A percentile compares a stretch with the other conserved stretches of the same genome.
These are phyloP conservation scores for Macrolepiota albuminosa DNA, from an alignment of 768 basidiomycete species.

Conservation along the genomic window DNA sequence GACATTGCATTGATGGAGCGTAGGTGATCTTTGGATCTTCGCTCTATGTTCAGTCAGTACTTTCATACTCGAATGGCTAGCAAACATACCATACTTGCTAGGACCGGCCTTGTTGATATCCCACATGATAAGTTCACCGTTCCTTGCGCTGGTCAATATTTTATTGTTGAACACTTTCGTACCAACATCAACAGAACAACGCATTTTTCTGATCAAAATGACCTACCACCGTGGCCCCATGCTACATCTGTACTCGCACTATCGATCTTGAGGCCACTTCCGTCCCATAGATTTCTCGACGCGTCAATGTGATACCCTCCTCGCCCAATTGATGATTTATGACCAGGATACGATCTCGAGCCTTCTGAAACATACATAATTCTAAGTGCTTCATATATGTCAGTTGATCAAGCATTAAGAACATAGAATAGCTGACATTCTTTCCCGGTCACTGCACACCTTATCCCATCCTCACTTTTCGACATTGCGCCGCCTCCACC, in stretches of 20 bases:
- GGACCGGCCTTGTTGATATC: constrained; percentile 63
- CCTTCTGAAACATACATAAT: constrained; percentile 55
- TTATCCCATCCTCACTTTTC: constrained; percentile 57
- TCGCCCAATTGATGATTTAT: constrained; percentile 47
- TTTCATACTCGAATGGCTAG: not conserved
- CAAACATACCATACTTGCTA: constrained; percentile 62
- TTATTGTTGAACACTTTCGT: constrained; percentile 63
- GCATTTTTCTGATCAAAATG: not conserved
- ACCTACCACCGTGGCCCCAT: constrained; percentile 70
- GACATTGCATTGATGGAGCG: constrained; percentile 70
- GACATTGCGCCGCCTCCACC: constrained; percentile 65
- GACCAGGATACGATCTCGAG: constrained; percentile 36
- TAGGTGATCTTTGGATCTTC: constrained; percentile 61
- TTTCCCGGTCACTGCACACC: constrained; percentile 74
- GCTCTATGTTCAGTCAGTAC: constrained; percentile 36
- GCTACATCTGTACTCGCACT: constrained; percentile 75
- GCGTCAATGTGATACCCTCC: constrained; percentile 68
- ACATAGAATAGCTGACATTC: constrained; percentile 46
- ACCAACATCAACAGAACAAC: not conserved
- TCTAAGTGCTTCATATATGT: constrained; percentile 44
- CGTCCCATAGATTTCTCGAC: constrained; percentile 75
- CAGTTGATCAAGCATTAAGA: not conserved
- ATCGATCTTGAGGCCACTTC: constrained; percentile 73
- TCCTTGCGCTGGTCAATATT: constrained; percentile 73
- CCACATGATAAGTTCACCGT: constrained; percentile 84